These are phyloP conservation scores for Chlorella sp. DNA, from an alignment of 139 green algal species.

Conservation along the genomic window DNA sequence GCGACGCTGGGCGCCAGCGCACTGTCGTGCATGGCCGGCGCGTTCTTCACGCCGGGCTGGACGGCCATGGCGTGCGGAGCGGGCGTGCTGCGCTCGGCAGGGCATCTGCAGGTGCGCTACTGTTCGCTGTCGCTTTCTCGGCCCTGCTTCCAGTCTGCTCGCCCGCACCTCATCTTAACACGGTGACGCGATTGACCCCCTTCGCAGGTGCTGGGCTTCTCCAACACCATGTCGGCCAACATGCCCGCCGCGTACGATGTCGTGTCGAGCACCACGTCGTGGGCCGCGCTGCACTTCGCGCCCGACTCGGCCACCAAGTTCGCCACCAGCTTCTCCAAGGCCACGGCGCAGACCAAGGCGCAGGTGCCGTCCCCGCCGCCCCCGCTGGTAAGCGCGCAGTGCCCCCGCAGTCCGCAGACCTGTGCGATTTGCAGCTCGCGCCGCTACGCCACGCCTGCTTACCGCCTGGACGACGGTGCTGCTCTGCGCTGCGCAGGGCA, in stretches of 20 bases:
- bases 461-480: too few species aligned
- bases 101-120: constrained; percentile 14
- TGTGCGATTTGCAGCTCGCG: too few species aligned
- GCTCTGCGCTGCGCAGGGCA: too few species aligned
- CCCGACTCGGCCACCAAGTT: background rate
- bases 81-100: constrained; percentile 11
- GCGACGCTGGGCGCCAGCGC: background rate
- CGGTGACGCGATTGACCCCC: too few species aligned
- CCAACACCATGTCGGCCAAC: background rate
- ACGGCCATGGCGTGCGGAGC: constrained; percentile 2
- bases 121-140: too few species aligned
- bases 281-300: background rate
- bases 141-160: too few species aligned
- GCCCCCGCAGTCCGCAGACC: too few species aligned
- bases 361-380: too few species aligned
- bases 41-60: constrained; percentile 10
- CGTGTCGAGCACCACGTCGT: background rate
- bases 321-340: background rate
- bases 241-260: background rate
- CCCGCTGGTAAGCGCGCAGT: too few species aligned
- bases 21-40: background rate
- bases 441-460: too few species aligned
- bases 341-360: background rate
- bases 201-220: background rate
- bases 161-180: too few species aligned